Conservation (phyloP, 441 rosid genomes). For the Syzygium syzygioides region DNA sequence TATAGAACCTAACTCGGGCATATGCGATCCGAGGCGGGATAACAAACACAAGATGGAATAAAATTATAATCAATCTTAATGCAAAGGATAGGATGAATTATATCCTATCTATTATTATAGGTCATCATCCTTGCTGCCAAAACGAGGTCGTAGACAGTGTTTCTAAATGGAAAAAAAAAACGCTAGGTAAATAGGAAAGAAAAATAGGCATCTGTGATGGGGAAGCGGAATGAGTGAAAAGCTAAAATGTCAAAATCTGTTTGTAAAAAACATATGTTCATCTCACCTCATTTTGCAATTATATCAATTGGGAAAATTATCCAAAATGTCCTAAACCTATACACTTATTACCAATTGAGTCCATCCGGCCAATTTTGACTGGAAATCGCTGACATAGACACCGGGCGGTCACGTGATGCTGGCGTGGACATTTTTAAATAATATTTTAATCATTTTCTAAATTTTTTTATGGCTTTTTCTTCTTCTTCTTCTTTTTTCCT, state of each 20-base stretch:
- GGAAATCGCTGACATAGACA: fast-evolving
- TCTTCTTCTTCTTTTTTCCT: too few species aligned
- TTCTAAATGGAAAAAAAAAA: neutral
- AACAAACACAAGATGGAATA: neutral
- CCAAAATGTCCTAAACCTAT: too few species aligned
- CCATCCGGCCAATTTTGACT: fast-evolving
- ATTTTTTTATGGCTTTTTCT: too few species aligned
- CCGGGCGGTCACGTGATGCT: fast-evolving
- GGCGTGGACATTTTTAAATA: too few species aligned
- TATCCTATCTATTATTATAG: neutral
- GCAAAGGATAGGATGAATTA: neutral
- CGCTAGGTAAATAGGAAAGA: neutral
- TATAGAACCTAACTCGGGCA: neutral
- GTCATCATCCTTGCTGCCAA: neutral
- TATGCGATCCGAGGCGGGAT: neutral
- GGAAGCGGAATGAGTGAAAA: neutral
- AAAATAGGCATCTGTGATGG: neutral
- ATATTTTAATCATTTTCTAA: too few species aligned
- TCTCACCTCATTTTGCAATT: neutral
- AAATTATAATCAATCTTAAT: neutral
- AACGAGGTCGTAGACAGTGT: neutral
- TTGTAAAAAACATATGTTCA: neutral
- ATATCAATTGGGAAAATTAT: too few species aligned
- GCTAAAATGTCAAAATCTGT: neutral
- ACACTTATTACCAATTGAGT: too few species aligned